phyloP scores from a whole-genome alignment of 192 early-diverging fungal species.

The Obelidium mucronatum region DNA sequence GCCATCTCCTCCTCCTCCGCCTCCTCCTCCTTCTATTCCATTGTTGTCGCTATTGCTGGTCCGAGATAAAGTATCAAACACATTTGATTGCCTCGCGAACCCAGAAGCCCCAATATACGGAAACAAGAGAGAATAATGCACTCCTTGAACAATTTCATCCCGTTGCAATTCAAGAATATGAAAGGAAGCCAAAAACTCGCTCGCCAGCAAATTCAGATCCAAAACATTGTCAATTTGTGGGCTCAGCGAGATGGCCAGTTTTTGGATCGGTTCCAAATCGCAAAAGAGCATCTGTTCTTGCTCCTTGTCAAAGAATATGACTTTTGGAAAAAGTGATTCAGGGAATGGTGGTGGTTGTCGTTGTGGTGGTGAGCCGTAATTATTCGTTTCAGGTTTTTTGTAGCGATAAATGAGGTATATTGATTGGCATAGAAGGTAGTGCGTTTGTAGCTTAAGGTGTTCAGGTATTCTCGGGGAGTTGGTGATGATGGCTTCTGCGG shows the following conservation, averaged over 20 bases:
- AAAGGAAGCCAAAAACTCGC: slow-evolving; percentile 6
- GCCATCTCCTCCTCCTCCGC: no score
- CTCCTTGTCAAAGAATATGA: slow-evolving; percentile 26
- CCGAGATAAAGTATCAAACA: neutral
- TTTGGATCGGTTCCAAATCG: neutral
- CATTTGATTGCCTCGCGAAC: neutral
- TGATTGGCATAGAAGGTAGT: slow-evolving; percentile 45
- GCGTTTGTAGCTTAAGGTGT: slow-evolving; percentile 39
- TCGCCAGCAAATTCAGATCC: slow-evolving; percentile 10
- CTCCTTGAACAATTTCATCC: slow-evolving; percentile 8
- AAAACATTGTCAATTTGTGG: slow-evolving; percentile 7
- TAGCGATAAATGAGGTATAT: slow-evolving; percentile 44
- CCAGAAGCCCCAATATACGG: neutral
- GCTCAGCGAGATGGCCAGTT: slow-evolving; percentile 10
- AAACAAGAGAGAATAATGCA: slow-evolving; percentile 16
- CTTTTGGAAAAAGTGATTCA: slow-evolving; percentile 36
- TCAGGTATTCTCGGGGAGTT: slow-evolving; percentile 22
- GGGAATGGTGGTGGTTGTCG: no score
- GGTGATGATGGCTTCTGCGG: neutral
- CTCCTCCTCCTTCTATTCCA: neutral
- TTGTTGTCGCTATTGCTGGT: neutral
- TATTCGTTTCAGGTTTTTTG: neutral
- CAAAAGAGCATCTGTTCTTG: neutral
- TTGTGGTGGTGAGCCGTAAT: no score
- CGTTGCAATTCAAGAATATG: slow-evolving; percentile 14